phyloP scores from a whole-genome alignment of 164 flowering plant species.

The Euptelea pleiosperma region DNA sequence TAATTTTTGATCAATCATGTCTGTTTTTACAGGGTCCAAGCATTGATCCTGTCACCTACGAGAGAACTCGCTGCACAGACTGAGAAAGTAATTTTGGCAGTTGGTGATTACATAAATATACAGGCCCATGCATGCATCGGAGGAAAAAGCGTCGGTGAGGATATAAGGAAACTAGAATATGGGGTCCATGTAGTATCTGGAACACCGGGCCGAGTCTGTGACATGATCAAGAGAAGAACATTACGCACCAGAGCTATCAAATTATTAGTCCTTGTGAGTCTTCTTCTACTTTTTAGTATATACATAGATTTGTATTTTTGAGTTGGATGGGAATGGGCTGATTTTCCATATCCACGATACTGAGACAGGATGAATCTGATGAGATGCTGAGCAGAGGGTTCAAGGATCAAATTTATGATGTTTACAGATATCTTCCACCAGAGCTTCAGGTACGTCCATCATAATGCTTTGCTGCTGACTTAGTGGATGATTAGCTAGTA shows the following conservation, averaged over 20 bases:
- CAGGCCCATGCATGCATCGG: slow-evolving; percentile 94
- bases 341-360: not conserved
- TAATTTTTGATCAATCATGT: too few relatives aligned
- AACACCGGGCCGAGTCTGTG: slow-evolving; percentile 99
- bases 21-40: slow-evolving; percentile 71
- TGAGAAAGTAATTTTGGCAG: slow-evolving; percentile 67
- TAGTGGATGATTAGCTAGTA: not conserved
- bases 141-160: slow-evolving; percentile 96
- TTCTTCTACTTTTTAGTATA: not conserved
- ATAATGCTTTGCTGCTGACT: not conserved
- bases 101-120: slow-evolving; percentile 71
- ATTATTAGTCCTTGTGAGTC: slow-evolving; percentile 73
- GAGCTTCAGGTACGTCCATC: slow-evolving; percentile 74
- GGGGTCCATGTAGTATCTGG: slow-evolving; percentile 99
- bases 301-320: not conserved
- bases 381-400: slow-evolving; percentile 99
- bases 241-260: slow-evolving; percentile 89
- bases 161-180: slow-evolving; percentile 78
- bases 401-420: slow-evolving; percentile 98
- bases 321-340: not conserved
- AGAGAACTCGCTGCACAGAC: slow-evolving; percentile 95
- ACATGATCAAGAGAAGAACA: slow-evolving; percentile 96
- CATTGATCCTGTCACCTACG: slow-evolving; percentile 89
- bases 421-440: slow-evolving; percentile 94
- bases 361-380: slow-evolving; percentile 88